Evolutionary conservation across 2,329 filamentous ascomycete species (phyloP).

Genomic region (Thyridium curvatum): DNA sequence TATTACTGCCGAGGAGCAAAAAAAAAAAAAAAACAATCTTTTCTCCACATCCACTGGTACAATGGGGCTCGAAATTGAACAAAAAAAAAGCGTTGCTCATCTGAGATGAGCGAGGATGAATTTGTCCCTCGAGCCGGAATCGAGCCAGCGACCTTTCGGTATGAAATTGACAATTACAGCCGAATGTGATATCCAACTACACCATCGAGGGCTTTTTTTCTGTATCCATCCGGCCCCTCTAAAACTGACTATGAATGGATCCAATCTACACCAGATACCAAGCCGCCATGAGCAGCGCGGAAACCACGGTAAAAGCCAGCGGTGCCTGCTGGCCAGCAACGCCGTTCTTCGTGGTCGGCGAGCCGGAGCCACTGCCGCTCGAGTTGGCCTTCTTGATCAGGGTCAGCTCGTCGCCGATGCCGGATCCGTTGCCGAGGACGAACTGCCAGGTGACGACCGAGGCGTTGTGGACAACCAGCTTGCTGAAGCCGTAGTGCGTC

Average conservation of each 20-base stretch:
- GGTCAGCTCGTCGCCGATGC: conserved; percentile 28
- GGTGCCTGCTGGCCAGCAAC: no score
- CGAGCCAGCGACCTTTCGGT: conserved; percentile 6
- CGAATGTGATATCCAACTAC: conserved; percentile 6
- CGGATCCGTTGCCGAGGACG: conserved; percentile 31
- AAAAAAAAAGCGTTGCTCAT: no score
- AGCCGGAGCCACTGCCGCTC: not conserved
- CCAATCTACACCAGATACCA: no score
- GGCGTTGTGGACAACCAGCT: conserved; percentile 26
- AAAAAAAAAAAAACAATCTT: not conserved
- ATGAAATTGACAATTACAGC: conserved; percentile 4
- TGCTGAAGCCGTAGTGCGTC: conserved; percentile 41
- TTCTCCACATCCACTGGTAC: no score
- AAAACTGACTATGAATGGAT: no score
- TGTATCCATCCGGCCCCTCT: no score
- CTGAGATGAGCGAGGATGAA: no score
- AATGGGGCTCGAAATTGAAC: no score
- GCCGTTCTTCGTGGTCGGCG: no score
- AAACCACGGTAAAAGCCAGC: no score
- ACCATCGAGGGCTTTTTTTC: conserved; percentile 3
- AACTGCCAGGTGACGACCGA: conserved; percentile 18
- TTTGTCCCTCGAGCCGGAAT: conserved; percentile 7
- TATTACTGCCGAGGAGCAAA: conserved; percentile 1
- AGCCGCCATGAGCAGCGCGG: no score
- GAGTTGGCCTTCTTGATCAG: conserved; percentile 9